Evolutionary conservation across 805 yeast genomes (phyloP).

Genomic region (Pichia manshurica): DNA sequence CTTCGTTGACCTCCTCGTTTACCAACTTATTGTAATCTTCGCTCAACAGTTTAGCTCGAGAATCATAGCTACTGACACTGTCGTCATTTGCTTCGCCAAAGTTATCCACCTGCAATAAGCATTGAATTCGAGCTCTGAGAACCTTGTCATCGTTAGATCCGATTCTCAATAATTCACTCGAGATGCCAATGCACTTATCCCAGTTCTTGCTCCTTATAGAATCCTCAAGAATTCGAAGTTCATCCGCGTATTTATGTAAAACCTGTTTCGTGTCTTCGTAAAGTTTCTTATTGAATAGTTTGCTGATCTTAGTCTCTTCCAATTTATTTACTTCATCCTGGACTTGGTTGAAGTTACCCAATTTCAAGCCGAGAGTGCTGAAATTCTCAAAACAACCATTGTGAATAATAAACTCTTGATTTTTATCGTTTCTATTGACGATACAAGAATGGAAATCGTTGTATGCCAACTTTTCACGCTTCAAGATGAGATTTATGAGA

Average conservation of each 20-base stretch:
- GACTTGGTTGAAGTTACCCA: constrained; percentile 34
- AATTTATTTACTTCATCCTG: constrained; percentile 4
- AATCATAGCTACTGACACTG: constrained; percentile 14
- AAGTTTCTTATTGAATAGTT: background rate
- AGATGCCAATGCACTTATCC: constrained; percentile 26
- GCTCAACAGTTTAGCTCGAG: constrained; percentile 19
- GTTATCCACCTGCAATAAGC: constrained; percentile 16
- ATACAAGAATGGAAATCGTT: constrained; percentile 44
- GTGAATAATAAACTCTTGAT: constrained; percentile 22
- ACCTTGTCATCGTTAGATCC: constrained; percentile 40
- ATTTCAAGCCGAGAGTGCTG: constrained; percentile 43
- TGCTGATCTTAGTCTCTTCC: background rate
- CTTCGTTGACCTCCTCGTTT: constrained; percentile 16
- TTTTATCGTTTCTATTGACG: constrained; percentile 27
- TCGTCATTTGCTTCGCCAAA: background rate
- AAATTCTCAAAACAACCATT: constrained; percentile 46
- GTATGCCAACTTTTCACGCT: constrained; percentile 49
- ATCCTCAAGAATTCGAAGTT: background rate
- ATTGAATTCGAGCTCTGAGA: constrained; percentile 30
- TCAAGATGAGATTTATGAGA: constrained; percentile 50
- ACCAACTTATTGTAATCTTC: constrained; percentile 24
- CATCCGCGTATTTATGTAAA: background rate
- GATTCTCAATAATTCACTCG: constrained; percentile 32
- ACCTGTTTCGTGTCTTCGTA: constrained; percentile 3
- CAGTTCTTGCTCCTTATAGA: constrained; percentile 13